Evolutionary conservation across 2,329 filamentous ascomycete genomes (phyloP).

Genomic region (Aspergillus aculeatinus): DNA sequence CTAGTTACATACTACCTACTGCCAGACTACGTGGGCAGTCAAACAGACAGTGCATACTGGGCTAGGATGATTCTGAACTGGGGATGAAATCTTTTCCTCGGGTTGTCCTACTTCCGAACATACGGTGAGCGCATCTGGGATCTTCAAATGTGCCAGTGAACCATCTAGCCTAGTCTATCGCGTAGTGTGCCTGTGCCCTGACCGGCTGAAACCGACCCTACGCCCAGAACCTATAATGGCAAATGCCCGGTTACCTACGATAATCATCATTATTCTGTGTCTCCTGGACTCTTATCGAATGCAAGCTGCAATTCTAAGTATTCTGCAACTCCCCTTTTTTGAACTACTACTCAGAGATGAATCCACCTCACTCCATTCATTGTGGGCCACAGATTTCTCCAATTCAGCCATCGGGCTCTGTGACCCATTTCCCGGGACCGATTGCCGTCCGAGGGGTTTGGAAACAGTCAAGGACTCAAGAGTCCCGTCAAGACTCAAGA

Average conservation of each 20-base stretch:
- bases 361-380: constrained; percentile 1
- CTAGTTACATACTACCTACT: background rate
- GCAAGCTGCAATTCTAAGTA: background rate
- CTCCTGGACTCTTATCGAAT: too few species aligned
- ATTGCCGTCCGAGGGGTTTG: background rate
- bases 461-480: too few species aligned
- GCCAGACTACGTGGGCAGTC: constrained; percentile 5
- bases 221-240: background rate
- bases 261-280: too few species aligned
- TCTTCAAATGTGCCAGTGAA: background rate
- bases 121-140: constrained; percentile 3
- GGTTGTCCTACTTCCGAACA: background rate
- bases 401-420: background rate
- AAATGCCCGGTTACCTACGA: background rate
- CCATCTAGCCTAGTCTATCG: background rate
- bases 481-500: too few species aligned
- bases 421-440: background rate
- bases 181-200: background rate
- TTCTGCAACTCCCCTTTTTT: background rate
- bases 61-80: background rate
- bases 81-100: constrained; percentile 1
- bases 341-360: background rate
- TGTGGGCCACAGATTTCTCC: constrained; percentile 3
- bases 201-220: constrained; percentile 5
- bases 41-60: background rate